Evolutionary conservation across 2,329 filamentous ascomycete species (phyloP), one percentile per base, ranked within the genome.

Genomic region (Alternaria triticimaculans): DNA sequence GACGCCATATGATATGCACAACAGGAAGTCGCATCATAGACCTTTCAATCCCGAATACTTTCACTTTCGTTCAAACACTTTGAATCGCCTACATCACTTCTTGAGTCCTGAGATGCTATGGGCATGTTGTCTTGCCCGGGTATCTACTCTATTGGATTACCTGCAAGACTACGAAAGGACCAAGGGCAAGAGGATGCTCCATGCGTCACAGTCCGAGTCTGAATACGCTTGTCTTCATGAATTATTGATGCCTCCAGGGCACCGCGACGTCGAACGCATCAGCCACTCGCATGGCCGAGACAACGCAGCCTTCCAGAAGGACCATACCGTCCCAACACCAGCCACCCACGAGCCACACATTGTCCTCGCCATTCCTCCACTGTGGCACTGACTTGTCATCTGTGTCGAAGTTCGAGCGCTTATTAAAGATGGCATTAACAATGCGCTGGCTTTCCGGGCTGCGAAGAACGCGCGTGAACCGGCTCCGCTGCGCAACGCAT

Each of bases 301-400:
- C 81, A 4, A 89, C 80, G 59, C 87, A 90, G 2, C 88, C 88
- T 72, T 89, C 87, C 4, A 89, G 74, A 15, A 89, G 68, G 1
- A 89, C 87, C 87, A 89, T 87, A 3, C 87, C 87, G 72, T 89
- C 87, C 87, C 87, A 89, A 67, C 87, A 89, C 88, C 87, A 89
- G 0, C 86, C 85, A 6, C 87, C 87, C 1, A 83, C 81, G 12
- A 89, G 70, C 82, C 84, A 89, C 0, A 89, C 83, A 44, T 83
- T 82, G 8, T 82, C 81, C 54, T 87, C 79, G 0, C 87, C 87
- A 61, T 87, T 89, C 8, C 74, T 80, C 86, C 87, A 89, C 21
- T 57, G 30, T 6, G 65, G 62, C 10, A 70, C 54, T 14, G 63
- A 49, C 58, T 76, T 74, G 18, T 74, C 73, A n/a, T 70, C 57